These are phyloP conservation scores for Aspergillus aculeatinus DNA, from an alignment of 2,329 filamentous ascomycete species.

Conservation along the genomic window DNA sequence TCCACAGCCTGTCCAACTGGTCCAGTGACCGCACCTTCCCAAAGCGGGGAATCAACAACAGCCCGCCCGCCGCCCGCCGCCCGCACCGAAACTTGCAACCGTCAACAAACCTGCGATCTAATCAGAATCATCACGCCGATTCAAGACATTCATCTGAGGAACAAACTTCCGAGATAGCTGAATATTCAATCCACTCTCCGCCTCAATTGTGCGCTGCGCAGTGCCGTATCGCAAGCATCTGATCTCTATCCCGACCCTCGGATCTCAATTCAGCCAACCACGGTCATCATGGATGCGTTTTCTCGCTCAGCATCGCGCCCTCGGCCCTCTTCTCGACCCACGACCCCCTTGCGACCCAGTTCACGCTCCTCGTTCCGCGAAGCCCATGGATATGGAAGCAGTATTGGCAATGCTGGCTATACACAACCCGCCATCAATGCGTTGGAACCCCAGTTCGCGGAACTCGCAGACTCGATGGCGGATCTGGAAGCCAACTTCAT, in stretches of 20 bases:
- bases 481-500: constrained; percentile 97
- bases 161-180: no score
- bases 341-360: constrained; percentile 85
- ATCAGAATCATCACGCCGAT: background rate
- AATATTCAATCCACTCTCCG: no score
- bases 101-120: background rate
- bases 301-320: constrained; percentile 60
- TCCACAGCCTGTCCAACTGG: background rate
- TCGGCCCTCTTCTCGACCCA: constrained; percentile 70
- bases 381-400: constrained; percentile 57
- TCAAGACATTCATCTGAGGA: no score
- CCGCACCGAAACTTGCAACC: no score
- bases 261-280: constrained; percentile 1
- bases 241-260: background rate
- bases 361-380: constrained; percentile 87
- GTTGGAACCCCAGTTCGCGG: constrained; percentile 87
- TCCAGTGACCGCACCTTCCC: constrained; percentile 6
- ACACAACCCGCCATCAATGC: constrained; percentile 67
- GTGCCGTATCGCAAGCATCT: no score
- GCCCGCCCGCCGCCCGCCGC: background rate
- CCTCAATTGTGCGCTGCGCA: no score
- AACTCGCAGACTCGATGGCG: constrained; percentile 89
- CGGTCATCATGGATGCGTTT: constrained; percentile 31
- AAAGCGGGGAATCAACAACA: constrained; percentile 5
- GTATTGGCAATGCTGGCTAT: constrained; percentile 35